Conservation (phyloP, 1,139 yeast species). For the Kazachstania sp. region DNA sequence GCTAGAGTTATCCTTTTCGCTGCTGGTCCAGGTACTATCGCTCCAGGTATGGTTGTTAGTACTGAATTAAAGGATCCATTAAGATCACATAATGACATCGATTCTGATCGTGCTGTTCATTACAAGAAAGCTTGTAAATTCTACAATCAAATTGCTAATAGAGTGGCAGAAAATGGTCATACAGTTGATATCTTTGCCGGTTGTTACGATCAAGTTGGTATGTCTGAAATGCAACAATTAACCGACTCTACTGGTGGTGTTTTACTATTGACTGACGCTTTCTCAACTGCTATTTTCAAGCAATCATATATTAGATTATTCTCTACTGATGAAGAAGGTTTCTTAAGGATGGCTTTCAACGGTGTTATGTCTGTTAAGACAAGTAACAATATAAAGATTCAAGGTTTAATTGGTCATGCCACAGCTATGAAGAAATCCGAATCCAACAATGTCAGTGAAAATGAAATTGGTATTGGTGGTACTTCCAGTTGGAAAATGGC, state of each 20-base stretch:
- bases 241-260: conserved; percentile 92
- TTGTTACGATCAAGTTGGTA: conserved; percentile 95
- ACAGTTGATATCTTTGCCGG: conserved; percentile 93
- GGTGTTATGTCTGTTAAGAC: conserved; percentile 82
- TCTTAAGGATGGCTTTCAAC: conserved; percentile 77
- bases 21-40: conserved; percentile 92
- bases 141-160: conserved; percentile 70
- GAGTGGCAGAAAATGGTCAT: conserved; percentile 71
- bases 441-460: conserved; percentile 72
- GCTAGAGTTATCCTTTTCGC: conserved; percentile 86
- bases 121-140: conserved; percentile 84
- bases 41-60: conserved; percentile 92
- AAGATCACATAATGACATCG: conserved; percentile 94
- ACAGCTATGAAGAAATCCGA: conserved; percentile 56
- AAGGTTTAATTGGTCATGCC: conserved; percentile 93
- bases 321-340: conserved; percentile 78
- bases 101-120: conserved; percentile 82
- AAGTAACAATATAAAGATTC: conserved; percentile 77
- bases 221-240: conserved; percentile 89
- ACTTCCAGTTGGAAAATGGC: conserved; percentile 83
- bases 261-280: conserved; percentile 83
- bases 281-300: conserved; percentile 92
- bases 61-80: conserved; percentile 90
- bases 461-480: conserved; percentile 90
- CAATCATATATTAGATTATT: conserved; percentile 86